Evolutionary conservation across 106 monocot species (phyloP).

Genomic region (Triglochin maritima): DNA sequence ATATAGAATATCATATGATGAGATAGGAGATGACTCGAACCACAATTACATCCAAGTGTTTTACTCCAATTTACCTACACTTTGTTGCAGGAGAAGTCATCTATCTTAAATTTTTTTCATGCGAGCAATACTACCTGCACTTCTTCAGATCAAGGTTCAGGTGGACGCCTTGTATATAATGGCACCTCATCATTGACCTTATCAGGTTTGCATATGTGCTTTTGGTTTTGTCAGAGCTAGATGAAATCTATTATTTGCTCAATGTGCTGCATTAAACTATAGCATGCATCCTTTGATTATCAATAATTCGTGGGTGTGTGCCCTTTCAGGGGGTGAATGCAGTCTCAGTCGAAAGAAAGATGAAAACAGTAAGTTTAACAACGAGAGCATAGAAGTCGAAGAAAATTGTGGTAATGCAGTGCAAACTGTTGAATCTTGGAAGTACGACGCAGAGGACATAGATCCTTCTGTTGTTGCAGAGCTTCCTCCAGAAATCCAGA

Average conservation of each 20-base stretch:
- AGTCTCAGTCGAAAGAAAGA: constrained; percentile 9
- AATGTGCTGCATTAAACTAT: no score
- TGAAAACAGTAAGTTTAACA: constrained; percentile 3
- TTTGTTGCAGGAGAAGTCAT: constrained; percentile 36
- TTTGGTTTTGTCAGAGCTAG: not conserved
- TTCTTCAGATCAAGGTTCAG: constrained; percentile 4
- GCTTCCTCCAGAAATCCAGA: constrained; percentile 73
- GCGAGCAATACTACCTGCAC: constrained; percentile 10
- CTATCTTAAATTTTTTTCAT: constrained; percentile 67
- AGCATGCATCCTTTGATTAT: not conserved
- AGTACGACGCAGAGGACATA: constrained; percentile 42
- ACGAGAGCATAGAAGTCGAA: not conserved
- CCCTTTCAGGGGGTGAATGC: constrained; percentile 11
- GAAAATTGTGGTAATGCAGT: not conserved
- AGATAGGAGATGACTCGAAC: not conserved
- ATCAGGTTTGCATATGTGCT: not conserved
- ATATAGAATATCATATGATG: no score
- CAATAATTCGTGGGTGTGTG: not conserved
- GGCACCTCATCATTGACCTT: not conserved
- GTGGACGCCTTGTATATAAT: not conserved
- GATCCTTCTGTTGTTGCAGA: constrained; percentile 75
- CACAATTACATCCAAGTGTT: not conserved
- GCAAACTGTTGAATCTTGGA: constrained; percentile 24
- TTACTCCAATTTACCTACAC: not conserved
- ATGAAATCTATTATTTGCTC: not conserved